Percentiles rank a stretch among this genome's conserved stretches.
These are phyloP conservation scores for Glarea lozoyensis DNA, from an alignment of 495 filamentous ascomycete genomes.

Conservation along the genomic window DNA sequence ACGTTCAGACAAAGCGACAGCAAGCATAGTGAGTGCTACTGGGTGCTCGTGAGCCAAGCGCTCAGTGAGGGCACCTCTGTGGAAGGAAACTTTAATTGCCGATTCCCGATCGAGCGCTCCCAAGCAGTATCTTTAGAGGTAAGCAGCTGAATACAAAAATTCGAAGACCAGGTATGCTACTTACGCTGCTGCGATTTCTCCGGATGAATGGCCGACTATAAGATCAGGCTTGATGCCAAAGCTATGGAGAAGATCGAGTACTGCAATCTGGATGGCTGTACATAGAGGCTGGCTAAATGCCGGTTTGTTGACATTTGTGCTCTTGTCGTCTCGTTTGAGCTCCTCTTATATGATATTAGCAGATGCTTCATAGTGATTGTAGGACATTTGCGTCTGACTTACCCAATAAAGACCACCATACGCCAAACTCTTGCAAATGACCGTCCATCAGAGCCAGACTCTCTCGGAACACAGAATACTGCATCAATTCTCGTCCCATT, in stretches of 20 bases:
- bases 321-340: not conserved
- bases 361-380: too few relatives aligned
- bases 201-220: conserved; percentile 55
- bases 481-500: conserved; percentile 44
- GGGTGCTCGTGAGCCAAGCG: not conserved
- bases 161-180: too few relatives aligned
- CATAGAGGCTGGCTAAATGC: conserved; percentile 41
- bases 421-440: conserved; percentile 32
- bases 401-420: conserved; percentile 30
- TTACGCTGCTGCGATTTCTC: conserved; percentile 51
- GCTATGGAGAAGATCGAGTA: conserved; percentile 42
- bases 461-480: conserved; percentile 21
- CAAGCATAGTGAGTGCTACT: conserved; percentile 36
- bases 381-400: too few relatives aligned
- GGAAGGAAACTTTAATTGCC: conserved; percentile 42
- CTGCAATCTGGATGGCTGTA: conserved; percentile 40
- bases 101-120: conserved; percentile 40
- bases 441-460: conserved; percentile 27
- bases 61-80: conserved; percentile 21
- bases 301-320: not conserved
- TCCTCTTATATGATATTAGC: too few relatives aligned
- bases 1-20: conserved; percentile 34
- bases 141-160: too few relatives aligned
- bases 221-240: conserved; percentile 43
- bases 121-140: conserved; percentile 26